Evolutionary conservation across 805 yeast species (phyloP), one percentile per base, ranked within the genome.

Genomic region (Candida easanensis): DNA sequence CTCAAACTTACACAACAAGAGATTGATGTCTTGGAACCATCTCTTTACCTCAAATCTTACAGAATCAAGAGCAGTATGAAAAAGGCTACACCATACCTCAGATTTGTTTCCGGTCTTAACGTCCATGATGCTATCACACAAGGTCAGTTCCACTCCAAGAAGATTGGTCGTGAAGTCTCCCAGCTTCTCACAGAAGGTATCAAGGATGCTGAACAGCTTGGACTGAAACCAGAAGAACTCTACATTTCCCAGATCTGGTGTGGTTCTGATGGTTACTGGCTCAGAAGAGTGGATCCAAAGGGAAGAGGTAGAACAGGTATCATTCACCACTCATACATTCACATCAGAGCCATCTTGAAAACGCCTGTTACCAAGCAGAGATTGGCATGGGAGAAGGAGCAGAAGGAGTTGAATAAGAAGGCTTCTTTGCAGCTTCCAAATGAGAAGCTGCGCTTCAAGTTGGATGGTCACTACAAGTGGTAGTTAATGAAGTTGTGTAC

Each of bases 241-340:
- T 87, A 83, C 56, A 76, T 91, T 44, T 78, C 82, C 34, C 86
- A 86, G 58, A 79, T 89, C 46, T 91, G 97, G 97, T 81, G 81
- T 21, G 97, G 97, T 33, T 81, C 89, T 44, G 98, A 91, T 63
- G 96, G 96, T 17, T 58, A 66, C 39, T 80, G 84, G 82, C 56
- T 60, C 22, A 82, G 79, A 62, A 76, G 93, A 62, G 64, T 80
- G 9, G 97, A 91, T 54, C 73, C 76, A 60, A 89, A 88, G 69
- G 96, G 93, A 51, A 81, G 98, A 69, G 97, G 97, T 51, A 79
- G 96, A 64, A 73, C 77, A 17, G 98, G 98, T 61, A 66, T 86
- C 44, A 75, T 85, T 39, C 75, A 73, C 25, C 93, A 87, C 58
- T 80, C 85, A 48, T 84, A 77, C 61, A 81, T 88, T 40, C 96